A percentile compares a stretch with the other conserved stretches of the same genome.
phyloP scores from a whole-genome alignment of 257 asterid genomes.

The Penstemon eatonii region DNA sequence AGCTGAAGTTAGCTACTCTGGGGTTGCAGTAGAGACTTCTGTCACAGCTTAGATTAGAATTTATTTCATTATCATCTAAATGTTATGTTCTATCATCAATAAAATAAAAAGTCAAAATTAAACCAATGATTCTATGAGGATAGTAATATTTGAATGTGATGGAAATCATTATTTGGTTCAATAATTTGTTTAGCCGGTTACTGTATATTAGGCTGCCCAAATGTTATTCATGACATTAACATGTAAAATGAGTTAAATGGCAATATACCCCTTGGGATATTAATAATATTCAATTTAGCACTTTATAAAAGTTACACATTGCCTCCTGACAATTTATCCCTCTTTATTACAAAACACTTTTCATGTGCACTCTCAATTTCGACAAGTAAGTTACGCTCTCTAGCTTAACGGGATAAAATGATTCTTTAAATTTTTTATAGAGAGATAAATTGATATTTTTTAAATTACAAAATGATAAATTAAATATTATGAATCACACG shows the following conservation, averaged over 20 bases:
- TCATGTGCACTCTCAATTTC: no score
- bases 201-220: slow-evolving; percentile 30
- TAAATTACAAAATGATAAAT: no score
- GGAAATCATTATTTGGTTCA: slow-evolving; percentile 29
- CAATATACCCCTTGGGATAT: no score
- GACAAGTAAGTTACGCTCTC: no score
- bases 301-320: no score
- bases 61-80: slow-evolving; percentile 20
- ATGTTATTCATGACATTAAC: slow-evolving; percentile 26
- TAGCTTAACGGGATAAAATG: no score
- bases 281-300: no score
- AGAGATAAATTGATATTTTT: no score
- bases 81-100: slow-evolving; percentile 33
- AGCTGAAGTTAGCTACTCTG: slow-evolving; percentile 60
- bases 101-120: neutral
- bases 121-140: neutral
- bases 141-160: slow-evolving; percentile 4
- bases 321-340: no score
- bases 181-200: slow-evolving; percentile 22
- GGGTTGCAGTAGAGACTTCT: slow-evolving; percentile 79
- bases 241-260: neutral
- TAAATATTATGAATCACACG: no score
- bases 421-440: no score
- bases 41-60: slow-evolving; percentile 62
- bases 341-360: no score